Percentiles rank a stretch among this genome's conserved stretches.
Evolutionary conservation across 225 moss, liverwort and hornwort species (phyloP).

Genomic region (Straminergon stramineum): DNA sequence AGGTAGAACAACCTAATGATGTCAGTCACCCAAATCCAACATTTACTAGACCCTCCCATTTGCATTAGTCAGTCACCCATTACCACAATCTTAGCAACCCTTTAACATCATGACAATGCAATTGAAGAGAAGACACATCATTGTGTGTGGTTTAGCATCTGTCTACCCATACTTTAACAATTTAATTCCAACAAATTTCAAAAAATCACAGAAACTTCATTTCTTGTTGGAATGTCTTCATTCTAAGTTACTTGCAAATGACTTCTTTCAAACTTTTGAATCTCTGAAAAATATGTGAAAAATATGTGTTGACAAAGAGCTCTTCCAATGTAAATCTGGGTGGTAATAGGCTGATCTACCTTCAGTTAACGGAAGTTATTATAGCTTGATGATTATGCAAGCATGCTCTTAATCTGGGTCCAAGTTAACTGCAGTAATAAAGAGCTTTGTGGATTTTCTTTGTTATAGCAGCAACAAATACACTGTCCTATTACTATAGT

Average conservation of each 20-base stretch:
- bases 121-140: background rate
- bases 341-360: background rate
- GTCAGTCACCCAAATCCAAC: fast-evolving
- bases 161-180: fast-evolving
- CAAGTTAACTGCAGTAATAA: background rate
- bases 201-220: background rate
- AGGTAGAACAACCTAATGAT: background rate
- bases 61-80: fast-evolving
- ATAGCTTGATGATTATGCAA: background rate
- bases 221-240: fast-evolving
- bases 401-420: background rate
- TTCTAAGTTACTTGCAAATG: background rate
- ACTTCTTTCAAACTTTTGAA: background rate
- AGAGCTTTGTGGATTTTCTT: background rate
- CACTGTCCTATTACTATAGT: background rate
- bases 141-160: fast-evolving
- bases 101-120: background rate
- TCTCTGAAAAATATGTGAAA: background rate
- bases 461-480: background rate
- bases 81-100: background rate
- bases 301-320: background rate
- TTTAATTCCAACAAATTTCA: background rate
- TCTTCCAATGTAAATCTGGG: background rate
- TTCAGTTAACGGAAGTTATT: background rate
- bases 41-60: background rate